Base-by-base conservation (phyloP, 257 asterid genomes). In the Rehmannia glutinosa region DNA sequence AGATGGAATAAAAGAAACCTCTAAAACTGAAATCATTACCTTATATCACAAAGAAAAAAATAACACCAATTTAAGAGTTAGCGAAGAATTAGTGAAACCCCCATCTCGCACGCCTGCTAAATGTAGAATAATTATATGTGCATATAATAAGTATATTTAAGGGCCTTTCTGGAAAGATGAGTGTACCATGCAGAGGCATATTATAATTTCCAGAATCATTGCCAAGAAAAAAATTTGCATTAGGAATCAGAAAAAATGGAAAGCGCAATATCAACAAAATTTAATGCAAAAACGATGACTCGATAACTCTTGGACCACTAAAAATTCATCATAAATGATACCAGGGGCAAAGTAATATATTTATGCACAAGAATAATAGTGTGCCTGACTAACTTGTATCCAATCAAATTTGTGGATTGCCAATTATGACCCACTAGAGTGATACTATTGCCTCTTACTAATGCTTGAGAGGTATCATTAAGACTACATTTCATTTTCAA, bases 361-460 rank as follows among this genome's bases (percentile, higher is more conserved):
- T n/a, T 28, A 38, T 38, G 43, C 9, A 10, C 11, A 50, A 3
- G 63, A 28, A 27, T 23, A 27, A 46, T 39, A 54, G 45, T 15
- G 60, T 15, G 70, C 32, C n/a, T n/a, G n/a, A n/a, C 63, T 10
- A 51, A 5, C 5, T 74, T 30, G 38, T 7, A 7, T 28, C 70
- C 80, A 70, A 74, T 70, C 73, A 66, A 70, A 62, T 61, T 62
- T 39, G 30, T 55, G 57, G 72, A 60, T 70, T 49, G 6, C 54
- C 23, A 58, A 33, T 15, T 71, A 57, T 60, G 77, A 13, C 74
- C 62, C 49, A 25, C 39, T 38, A 35, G 50, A 10, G 27, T 21
- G 65, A 54, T 46, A 36, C 23, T 58, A 19, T 10, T 35, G 49
- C n/a, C n/a, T n/a, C n/a, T n/a, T n/a, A n/a, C n/a, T n/a, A n/a